Evolutionary conservation across 2,329 filamentous ascomycete species (phyloP), one percentile per base, ranked within the genome.

Genomic region (Colletotrichum sp.): DNA sequence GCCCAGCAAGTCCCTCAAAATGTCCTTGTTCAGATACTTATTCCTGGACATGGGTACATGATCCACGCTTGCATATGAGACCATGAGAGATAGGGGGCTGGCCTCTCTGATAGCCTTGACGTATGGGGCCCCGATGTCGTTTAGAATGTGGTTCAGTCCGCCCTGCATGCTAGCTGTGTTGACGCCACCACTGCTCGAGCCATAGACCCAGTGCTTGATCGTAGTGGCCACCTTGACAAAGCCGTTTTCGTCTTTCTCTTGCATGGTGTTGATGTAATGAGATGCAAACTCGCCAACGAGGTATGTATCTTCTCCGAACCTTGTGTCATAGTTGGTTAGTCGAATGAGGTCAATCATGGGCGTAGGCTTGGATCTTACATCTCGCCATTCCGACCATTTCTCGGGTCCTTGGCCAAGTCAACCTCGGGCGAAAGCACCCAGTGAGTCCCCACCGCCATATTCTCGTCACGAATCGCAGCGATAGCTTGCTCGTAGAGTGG

Each of bases 161-260:
- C 80, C 81, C 5, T 79, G 78, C 73, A 82, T 81, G 64, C 80
- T 82, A 8, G 83, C 83, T 1, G 73, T 70, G 77, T 85, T 85
- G 63, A 85, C 80, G 26, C 83, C 83, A 52, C 83, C 83, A 26
- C 78, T 81, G 3, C 75, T 74, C 9, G 79, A 77, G n/a, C 83
- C 83, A 52, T 82, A 85, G 5, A 85, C 79, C 74, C 81, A 85
- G 70, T 84, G 83, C 78, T 85, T 85, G 72, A 84, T 81, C 3
- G 83, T 85, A 5, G 81, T 82, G 4, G 83, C 83, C 6, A 85
- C 80, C 64, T 83, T 83, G 67, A 83, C 67, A 69, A 80, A 83
- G 24, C 83, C 82, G 16, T 80, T 61, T 5, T 80, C 76, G 68
- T 84, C 82, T 63, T 78, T 81, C 36, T 82, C 80, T 66, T 85